Evolutionary conservation across 1,139 yeast species (phyloP), one percentile per base, ranked within the genome.

Genomic region (Saccharomycopsis phalli): DNA sequence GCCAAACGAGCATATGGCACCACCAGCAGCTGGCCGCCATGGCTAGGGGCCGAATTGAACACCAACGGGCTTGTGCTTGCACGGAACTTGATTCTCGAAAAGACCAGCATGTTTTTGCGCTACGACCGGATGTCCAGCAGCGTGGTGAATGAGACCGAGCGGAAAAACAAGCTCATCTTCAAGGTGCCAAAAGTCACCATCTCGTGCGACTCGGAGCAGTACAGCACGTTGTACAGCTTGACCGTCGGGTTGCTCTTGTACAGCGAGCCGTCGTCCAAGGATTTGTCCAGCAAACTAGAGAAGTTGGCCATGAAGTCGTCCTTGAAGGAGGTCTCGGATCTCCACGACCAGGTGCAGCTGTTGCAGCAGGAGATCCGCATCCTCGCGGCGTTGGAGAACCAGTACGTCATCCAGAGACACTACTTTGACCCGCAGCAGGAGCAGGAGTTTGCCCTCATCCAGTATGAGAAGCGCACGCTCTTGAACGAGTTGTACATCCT

Each of bases 11-110:
- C 57, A 11, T 66, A 63, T 47, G 69, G 69, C 4, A 53, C 58
- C 37, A 38, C 22, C 3, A 55, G 38, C 2, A 47, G 47, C 23
- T 82, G 95, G 94, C 91, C 94, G 0, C 94, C 94, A 0, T 78
- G 86, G 86, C 59, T 86, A 27, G 83, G 81, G 1, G 51, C 74
- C 38, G 97, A 88, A 55, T 68, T 81, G 46, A 77, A 87, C 49
- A 81, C 81, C 52, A 81, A 82, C 42, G 70, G 76, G n/a, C 57
- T 68, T 0, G 66, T 79, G 51, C 57, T 80, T 33, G 62, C 66
- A 21, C 61, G 69, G 23, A 70, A 78, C 44, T 63, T 79, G 43
- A 74, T 86, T 23, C 65, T 81, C 25, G 79, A 79, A 46, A 68
- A 73, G 40, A 72, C 80, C 11, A 71, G 87, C 0, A 71, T 80